Conservation (phyloP, 2,329 filamentous ascomycete genomes). For the Aspergillus brasiliensis region DNA sequence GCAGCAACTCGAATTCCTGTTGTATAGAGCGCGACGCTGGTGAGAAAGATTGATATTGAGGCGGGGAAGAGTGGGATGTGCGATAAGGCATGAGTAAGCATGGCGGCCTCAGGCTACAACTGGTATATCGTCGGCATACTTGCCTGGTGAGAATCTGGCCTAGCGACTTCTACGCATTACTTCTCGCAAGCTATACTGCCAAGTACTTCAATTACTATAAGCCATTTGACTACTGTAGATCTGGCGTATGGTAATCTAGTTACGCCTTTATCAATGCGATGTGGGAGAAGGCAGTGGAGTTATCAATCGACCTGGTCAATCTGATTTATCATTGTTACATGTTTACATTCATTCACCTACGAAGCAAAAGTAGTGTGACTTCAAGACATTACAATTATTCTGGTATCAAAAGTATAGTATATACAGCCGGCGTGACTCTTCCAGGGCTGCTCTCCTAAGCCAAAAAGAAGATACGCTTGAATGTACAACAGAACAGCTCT, state of each 20-base stretch:
- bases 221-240: too few species aligned
- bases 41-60: slow-evolving; percentile 3
- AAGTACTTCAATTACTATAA: too few species aligned
- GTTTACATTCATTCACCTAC: too few species aligned
- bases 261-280: too few species aligned
- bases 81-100: slow-evolving; percentile 9
- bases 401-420: slow-evolving; percentile 6
- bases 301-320: too few species aligned
- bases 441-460: slow-evolving; percentile 1
- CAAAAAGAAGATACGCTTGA: slow-evolving; percentile 4
- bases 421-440: not conserved
- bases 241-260: too few species aligned
- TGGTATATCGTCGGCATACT: too few species aligned
- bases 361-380: not conserved
- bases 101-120: not conserved
- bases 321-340: too few species aligned
- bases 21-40: not conserved
- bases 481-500: slow-evolving; percentile 6
- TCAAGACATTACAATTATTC: slow-evolving; percentile 1
- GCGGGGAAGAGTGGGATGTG: slow-evolving; percentile 9
- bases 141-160: too few species aligned
- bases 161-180: too few species aligned
- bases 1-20: slow-evolving; percentile 12
- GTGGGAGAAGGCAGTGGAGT: too few species aligned
- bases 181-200: too few species aligned